Evolutionary conservation across 2,329 filamentous ascomycete species (phyloP).

Genomic region (Botryotinia convoluta): DNA sequence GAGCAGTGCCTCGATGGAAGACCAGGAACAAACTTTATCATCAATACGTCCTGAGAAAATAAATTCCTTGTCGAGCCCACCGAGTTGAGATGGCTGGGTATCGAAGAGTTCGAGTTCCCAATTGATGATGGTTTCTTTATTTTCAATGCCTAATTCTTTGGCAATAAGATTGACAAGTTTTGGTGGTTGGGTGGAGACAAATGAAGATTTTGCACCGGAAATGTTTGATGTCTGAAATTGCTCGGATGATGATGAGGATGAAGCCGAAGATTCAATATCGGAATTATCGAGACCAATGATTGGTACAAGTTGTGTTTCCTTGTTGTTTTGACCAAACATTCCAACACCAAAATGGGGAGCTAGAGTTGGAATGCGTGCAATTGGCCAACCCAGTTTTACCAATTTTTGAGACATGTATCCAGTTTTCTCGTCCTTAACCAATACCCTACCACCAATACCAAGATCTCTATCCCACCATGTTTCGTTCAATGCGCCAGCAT

Average conservation of each 20-base stretch:
- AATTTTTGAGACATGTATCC: slow-evolving; percentile 78
- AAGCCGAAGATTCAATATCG: slow-evolving; percentile 45
- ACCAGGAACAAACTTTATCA: slow-evolving; percentile 96
- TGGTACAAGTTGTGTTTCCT: slow-evolving; percentile 90
- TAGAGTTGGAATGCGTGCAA: slow-evolving; percentile 86
- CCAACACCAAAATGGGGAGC: slow-evolving; percentile 89
- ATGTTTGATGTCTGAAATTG: slow-evolving; percentile 35
- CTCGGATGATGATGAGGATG: slow-evolving; percentile 23
- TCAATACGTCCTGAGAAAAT: slow-evolving; percentile 95
- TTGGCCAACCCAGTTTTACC: slow-evolving; percentile 91
- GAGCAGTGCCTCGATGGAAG: slow-evolving; percentile 80
- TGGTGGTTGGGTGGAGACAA: slow-evolving; percentile 79
- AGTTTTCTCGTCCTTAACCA: slow-evolving; percentile 69
- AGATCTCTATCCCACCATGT: slow-evolving; percentile 99
- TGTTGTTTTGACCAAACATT: slow-evolving; percentile 67
- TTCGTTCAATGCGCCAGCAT: slow-evolving; percentile 79
- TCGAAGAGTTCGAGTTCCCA: slow-evolving; percentile 98
- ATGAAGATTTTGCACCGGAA: slow-evolving; percentile 47
- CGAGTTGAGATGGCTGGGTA: slow-evolving; percentile 76
- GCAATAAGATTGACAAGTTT: slow-evolving; percentile 81
- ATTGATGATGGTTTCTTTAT: slow-evolving; percentile 76
- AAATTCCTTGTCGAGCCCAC: slow-evolving; percentile 86
- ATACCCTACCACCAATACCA: slow-evolving; percentile 82
- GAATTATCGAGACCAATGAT: slow-evolving; percentile 86
- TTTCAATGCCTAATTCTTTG: slow-evolving; percentile 69